Conservation (phyloP, 176 grass and related monocot species). For the Triticum monococcum region DNA sequence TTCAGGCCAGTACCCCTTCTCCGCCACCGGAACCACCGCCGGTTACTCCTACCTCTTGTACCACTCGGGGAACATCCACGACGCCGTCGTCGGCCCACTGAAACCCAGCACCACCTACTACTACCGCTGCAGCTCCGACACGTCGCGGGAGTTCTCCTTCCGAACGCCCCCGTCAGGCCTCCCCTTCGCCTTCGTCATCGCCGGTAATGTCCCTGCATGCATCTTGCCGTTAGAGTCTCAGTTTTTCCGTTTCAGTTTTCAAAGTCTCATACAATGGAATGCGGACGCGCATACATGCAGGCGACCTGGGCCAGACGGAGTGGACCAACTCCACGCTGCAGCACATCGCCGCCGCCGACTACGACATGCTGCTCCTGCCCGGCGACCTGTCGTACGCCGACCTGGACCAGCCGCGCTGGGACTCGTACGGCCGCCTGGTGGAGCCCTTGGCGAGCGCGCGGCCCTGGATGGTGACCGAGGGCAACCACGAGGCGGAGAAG, state of each 20-base stretch:
- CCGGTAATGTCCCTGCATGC: background rate
- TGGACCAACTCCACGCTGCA: conserved; percentile 16
- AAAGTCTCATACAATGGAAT: background rate
- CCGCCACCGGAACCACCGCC: conserved; percentile 44
- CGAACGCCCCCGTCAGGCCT: conserved; percentile 43
- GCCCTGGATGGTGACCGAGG: conserved; percentile 19
- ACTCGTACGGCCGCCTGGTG: conserved; percentile 47
- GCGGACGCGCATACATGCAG: background rate
- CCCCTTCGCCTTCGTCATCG: conserved; percentile 51
- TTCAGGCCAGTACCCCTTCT: conserved; percentile 47
- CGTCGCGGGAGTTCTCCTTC: conserved; percentile 61
- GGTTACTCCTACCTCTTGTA: conserved; percentile 53
- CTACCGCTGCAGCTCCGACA: conserved; percentile 52
- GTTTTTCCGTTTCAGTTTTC: background rate
- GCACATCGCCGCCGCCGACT: conserved; percentile 39
- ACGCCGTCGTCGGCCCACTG: conserved; percentile 54
- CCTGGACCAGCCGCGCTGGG: background rate
- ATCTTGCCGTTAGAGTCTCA: background rate
- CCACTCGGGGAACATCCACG: conserved; percentile 56
- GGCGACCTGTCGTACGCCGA: conserved; percentile 13
- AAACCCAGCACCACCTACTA: conserved; percentile 44
- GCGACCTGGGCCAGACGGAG: conserved; percentile 3
- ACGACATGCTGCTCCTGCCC: conserved; percentile 14
- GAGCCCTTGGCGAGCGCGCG: conserved; percentile 8
- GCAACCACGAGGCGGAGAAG: conserved; percentile 51